Percentiles rank a stretch among this genome's conserved stretches.
Conservation (phyloP, 441 rosid species). For the Hura crepitans region DNA sequence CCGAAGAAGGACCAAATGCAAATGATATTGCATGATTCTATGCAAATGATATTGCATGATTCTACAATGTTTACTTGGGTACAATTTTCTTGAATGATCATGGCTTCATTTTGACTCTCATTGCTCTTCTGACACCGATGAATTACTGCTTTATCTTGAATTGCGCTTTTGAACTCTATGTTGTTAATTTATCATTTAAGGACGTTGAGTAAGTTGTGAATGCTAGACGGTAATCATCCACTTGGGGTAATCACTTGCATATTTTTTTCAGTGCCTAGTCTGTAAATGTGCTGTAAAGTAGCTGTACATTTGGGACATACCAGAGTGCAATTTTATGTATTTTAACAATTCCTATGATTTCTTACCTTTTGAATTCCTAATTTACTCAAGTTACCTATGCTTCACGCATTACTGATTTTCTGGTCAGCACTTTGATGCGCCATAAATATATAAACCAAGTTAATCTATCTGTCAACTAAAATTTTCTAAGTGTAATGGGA, state of each 20-base stretch:
- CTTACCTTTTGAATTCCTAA: background rate
- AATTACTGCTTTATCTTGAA: background rate
- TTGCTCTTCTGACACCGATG: background rate
- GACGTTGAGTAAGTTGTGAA: too few species aligned
- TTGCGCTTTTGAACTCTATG: background rate
- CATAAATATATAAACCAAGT: background rate
- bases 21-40: too few species aligned
- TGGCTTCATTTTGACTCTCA: background rate
- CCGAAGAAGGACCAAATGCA: background rate
- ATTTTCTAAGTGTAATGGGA: background rate
- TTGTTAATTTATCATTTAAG: background rate
- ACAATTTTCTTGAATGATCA: background rate
- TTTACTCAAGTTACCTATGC: background rate
- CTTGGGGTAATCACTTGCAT: too few species aligned
- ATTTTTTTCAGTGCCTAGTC: too few species aligned
- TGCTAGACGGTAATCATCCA: too few species aligned
- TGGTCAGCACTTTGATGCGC: background rate
- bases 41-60: too few species aligned
- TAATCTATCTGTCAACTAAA: slow-evolving; percentile 1
- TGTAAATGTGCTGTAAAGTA: background rate
- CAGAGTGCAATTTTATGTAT: background rate
- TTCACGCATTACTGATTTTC: background rate
- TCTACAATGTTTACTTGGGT: background rate
- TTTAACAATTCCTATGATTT: background rate
- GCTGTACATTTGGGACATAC: background rate